Evolutionary conservation across 805 yeast genomes (phyloP).

Genomic region (Candida khao-thaluensis): DNA sequence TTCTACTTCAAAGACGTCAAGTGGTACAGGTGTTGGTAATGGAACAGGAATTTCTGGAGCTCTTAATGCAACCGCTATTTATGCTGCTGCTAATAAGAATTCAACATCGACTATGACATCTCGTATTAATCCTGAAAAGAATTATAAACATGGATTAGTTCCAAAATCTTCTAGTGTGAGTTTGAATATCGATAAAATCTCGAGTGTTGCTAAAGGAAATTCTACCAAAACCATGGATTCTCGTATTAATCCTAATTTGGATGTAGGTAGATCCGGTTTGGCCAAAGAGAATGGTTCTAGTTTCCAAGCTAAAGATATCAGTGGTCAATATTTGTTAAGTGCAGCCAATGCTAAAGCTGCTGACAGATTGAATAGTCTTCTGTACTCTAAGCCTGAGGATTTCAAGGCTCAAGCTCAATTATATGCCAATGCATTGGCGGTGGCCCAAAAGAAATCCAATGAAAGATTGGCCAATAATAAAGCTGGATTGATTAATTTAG

Average conservation of each 20-base stretch:
- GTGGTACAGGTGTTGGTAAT: conserved; percentile 17
- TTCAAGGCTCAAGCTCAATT: conserved; percentile 49
- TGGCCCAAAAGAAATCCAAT: conserved; percentile 68
- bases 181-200: conserved; percentile 36
- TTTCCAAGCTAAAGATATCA: conserved; percentile 43
- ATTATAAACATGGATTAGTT: conserved; percentile 35
- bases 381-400: conserved; percentile 24
- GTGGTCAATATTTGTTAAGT: conserved; percentile 47
- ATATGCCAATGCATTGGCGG: conserved; percentile 71
- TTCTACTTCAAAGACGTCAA: conserved; percentile 14
- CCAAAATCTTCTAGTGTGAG: conserved; percentile 23
- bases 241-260: conserved; percentile 42
- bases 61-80: conserved; percentile 29
- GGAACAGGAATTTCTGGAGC: conserved; percentile 32
- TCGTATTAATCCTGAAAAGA: conserved; percentile 43
- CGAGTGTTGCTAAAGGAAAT: conserved; percentile 36
- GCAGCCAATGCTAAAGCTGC: conserved; percentile 50
- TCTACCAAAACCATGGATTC: conserved; percentile 39
- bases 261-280: conserved; percentile 39
- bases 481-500: conserved; percentile 63
- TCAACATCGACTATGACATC: conserved; percentile 46
- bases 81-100: conserved; percentile 33
- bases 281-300: conserved; percentile 33
- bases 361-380: conserved; percentile 34
- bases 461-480: conserved; percentile 52